Percentiles rank a stretch among this genome's conserved stretches.
Evolutionary conservation across 805 yeast species (phyloP).

Genomic region (Candida hungchunana): DNA sequence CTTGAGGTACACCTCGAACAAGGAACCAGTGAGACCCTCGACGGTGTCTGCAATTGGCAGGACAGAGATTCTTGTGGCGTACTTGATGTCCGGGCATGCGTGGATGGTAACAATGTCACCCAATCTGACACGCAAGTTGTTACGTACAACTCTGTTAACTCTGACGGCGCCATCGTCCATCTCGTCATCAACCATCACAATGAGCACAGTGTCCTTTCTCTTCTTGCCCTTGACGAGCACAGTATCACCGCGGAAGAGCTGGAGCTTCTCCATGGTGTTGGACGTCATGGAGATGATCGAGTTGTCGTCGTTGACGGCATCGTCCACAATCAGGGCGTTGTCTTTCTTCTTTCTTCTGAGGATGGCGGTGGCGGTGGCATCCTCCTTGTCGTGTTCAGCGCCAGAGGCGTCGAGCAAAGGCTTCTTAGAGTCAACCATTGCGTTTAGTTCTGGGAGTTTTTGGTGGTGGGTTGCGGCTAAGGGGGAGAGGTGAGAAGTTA

Average conservation of each 20-base stretch:
- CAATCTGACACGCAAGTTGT: slow-evolving; percentile 87
- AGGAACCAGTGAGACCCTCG: slow-evolving; percentile 94
- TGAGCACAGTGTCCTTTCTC: slow-evolving; percentile 94
- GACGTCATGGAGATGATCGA: slow-evolving; percentile 94
- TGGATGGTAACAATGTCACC: slow-evolving; percentile 90
- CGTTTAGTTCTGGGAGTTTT: no score
- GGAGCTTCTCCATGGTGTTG: slow-evolving; percentile 90
- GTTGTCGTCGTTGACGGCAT: slow-evolving; percentile 95
- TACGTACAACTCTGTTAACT: slow-evolving; percentile 92
- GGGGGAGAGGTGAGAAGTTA: no score
- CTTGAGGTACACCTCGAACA: slow-evolving; percentile 92
- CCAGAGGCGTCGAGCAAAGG: slow-evolving; percentile 65
- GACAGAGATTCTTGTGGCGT: slow-evolving; percentile 90
- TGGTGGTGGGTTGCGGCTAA: background rate
- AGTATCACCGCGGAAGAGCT: slow-evolving; percentile 96
- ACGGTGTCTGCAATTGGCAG: slow-evolving; percentile 97
- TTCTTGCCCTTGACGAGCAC: slow-evolving; percentile 96
- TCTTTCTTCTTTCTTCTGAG: slow-evolving; percentile 97
- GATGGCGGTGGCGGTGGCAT: slow-evolving; percentile 93
- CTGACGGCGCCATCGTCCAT: slow-evolving; percentile 94
- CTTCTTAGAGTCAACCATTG: slow-evolving; percentile 35
- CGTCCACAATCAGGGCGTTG: slow-evolving; percentile 88
- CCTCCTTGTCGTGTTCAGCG: slow-evolving; percentile 50
- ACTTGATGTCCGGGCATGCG: slow-evolving; percentile 97
- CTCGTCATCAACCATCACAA: slow-evolving; percentile 94